Base-by-base conservation (phyloP, 805 yeast genomes). In the Candida ortonii region DNA sequence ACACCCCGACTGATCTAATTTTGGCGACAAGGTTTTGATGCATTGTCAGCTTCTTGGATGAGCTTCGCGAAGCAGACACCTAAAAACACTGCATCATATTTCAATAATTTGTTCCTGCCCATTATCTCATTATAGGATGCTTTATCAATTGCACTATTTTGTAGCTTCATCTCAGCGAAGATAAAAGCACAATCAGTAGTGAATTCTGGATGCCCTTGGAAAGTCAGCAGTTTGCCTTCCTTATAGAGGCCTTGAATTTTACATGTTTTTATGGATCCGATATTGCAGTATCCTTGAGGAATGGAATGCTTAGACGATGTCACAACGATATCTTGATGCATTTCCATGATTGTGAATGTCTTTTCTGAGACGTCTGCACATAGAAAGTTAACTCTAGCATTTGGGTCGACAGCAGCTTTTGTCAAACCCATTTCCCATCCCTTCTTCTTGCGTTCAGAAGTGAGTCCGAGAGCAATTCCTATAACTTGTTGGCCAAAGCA, bases 131-230 rank as follows among this genome's bases (percentile, higher is more conserved):
- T n/a, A n/a, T n/a, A n/a, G n/a, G n/a, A n/a, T n/a, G n/a, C n/a
- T n/a, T n/a, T n/a, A n/a, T n/a, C n/a, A n/a, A n/a, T n/a, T n/a
- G n/a, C n/a, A n/a, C n/a, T n/a, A n/a, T n/a, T n/a, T n/a, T n/a
- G n/a, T n/a, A n/a, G n/a, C n/a, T n/a, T n/a, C n/a, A n/a, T n/a
- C n/a, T n/a, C n/a, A n/a, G n/a, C n/a, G n/a, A n/a, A n/a, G n/a
- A n/a, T n/a, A n/a, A n/a, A n/a, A n/a, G n/a, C 57, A 20, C 57
- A 55, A 5, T 60, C 67, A 0, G 65, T 61, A 20, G 63, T 52
- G 52, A 86, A 88, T 54, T 88, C 97, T 0, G 97, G 96, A 52
- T 88, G 97, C 1, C 96, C 96, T 57, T 88, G 97, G 48, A 87
- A 74, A 0, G 94, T 76, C 19, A 88, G 59, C 7, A 83, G 33